Evolutionary conservation across 441 rosid species (phyloP).

Genomic region (Bocquillonia castaneifolia): DNA sequence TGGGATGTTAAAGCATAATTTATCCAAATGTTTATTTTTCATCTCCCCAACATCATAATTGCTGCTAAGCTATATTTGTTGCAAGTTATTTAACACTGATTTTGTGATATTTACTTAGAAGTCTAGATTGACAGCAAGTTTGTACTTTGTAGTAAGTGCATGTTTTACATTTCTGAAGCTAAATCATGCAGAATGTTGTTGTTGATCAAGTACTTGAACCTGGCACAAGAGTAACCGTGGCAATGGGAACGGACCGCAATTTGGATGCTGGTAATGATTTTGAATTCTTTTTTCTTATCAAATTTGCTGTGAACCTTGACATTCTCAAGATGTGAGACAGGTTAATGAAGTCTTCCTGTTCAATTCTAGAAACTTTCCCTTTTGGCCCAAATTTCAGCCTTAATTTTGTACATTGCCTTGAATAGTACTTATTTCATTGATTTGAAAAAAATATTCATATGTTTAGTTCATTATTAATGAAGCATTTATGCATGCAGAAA

Average conservation of each 20-base stretch:
- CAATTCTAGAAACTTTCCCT: background rate
- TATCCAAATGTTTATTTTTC: background rate
- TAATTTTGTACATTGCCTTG: background rate
- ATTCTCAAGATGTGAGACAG: background rate
- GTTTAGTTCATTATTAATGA: slow-evolving; percentile 3
- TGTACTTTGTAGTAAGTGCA: slow-evolving; percentile 11
- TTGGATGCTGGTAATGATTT: slow-evolving; percentile 53
- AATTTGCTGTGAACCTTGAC: slow-evolving; percentile 8
- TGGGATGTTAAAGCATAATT: background rate
- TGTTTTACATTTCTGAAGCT: slow-evolving; percentile 24
- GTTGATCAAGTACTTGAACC: slow-evolving; percentile 70
- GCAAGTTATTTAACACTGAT: background rate
- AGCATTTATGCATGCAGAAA: slow-evolving; percentile 1
- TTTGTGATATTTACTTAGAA: slow-evolving; percentile 6
- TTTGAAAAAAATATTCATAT: background rate
- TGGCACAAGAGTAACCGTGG: slow-evolving; percentile 81
- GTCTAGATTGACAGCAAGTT: background rate
- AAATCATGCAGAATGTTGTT: slow-evolving; percentile 55
- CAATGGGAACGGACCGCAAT: slow-evolving; percentile 69
- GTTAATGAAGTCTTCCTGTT: background rate
- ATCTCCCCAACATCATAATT: background rate
- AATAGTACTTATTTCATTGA: background rate
- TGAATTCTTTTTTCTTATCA: background rate
- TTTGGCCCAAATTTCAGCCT: background rate
- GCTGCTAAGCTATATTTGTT: background rate